Conservation (phyloP, 805 yeast species). For the Jamesozyma piceae region DNA sequence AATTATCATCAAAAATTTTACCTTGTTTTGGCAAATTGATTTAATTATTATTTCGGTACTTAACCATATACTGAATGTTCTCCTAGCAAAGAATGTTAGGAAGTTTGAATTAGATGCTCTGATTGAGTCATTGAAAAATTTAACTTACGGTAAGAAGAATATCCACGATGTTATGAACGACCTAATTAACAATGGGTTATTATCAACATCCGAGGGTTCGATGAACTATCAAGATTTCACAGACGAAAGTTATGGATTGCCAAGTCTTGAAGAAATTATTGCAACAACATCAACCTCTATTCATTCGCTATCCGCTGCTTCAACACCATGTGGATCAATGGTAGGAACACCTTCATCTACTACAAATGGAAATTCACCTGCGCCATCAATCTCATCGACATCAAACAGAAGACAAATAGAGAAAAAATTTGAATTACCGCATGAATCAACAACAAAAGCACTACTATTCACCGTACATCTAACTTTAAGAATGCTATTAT, state of each 20-base stretch:
- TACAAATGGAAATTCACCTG: background rate
- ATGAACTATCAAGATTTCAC: constrained; percentile 20
- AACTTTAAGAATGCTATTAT: constrained; percentile 39
- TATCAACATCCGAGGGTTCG: constrained; percentile 25
- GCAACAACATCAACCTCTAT: constrained; percentile 2
- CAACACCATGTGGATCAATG: too few relatives aligned
- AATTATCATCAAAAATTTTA: constrained; percentile 39
- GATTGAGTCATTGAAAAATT: constrained; percentile 27
- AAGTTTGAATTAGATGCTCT: constrained; percentile 33
- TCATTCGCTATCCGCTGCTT: background rate
- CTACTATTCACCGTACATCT: constrained; percentile 33
- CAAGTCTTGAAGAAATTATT: constrained; percentile 25
- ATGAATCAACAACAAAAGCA: constrained; percentile 34
- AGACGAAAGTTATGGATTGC: constrained; percentile 28
- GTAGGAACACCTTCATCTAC: constrained; percentile 8
- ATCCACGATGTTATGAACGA: constrained; percentile 23
- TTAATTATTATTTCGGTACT: constrained; percentile 31
- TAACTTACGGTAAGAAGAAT: constrained; percentile 28
- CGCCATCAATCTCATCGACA: background rate
- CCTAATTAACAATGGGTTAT: constrained; percentile 23
- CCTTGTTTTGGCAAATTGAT: constrained; percentile 40
- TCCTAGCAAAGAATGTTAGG: constrained; percentile 34
- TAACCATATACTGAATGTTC: constrained; percentile 28
- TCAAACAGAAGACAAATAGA: constrained; percentile 13
- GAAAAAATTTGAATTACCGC: constrained; percentile 31